Evolutionary conservation across 352 stramenopile species (phyloP).

Genomic region (Elongisporangium senticosum): DNA sequence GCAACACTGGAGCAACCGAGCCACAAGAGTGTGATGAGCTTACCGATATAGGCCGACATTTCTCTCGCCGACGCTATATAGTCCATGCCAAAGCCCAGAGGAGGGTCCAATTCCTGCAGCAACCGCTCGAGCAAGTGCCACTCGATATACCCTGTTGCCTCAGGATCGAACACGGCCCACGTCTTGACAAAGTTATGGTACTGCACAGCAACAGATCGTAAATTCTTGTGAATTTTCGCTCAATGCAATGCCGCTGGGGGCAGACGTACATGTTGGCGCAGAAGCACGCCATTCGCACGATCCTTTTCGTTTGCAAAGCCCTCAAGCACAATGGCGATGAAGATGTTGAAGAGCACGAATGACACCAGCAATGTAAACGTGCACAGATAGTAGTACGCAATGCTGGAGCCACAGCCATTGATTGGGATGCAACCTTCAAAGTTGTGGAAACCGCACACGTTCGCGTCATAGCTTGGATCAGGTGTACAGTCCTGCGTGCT

Average conservation of each 20-base stretch:
- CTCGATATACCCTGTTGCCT: slow-evolving; percentile 73
- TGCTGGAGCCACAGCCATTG: slow-evolving; percentile 40
- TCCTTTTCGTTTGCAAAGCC: slow-evolving; percentile 76
- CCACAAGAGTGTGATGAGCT: slow-evolving; percentile 3
- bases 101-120: slow-evolving; percentile 54
- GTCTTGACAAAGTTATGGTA: slow-evolving; percentile 57
- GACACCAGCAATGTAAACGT: slow-evolving; percentile 78
- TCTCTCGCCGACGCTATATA: slow-evolving; percentile 43
- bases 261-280: slow-evolving; percentile 32
- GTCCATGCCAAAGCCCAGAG: slow-evolving; percentile 50
- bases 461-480: slow-evolving; percentile 25
- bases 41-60: slow-evolving; percentile 49
- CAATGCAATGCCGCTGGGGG: not conserved
- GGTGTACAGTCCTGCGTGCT: slow-evolving; percentile 17
- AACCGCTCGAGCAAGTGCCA: slow-evolving; percentile 58
- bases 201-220: slow-evolving; percentile 16
- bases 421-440: slow-evolving; percentile 32
- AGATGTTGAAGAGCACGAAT: slow-evolving; percentile 84
- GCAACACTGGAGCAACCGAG: not conserved
- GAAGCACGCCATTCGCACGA: slow-evolving; percentile 36
- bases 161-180: slow-evolving; percentile 61
- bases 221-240: slow-evolving; percentile 35
- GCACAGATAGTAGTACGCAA: slow-evolving; percentile 63
- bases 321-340: slow-evolving; percentile 84
- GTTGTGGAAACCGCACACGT: slow-evolving; percentile 43